Conservation (phyloP, 2,329 filamentous ascomycete genomes). For the Dactylella cylindrospora region DNA sequence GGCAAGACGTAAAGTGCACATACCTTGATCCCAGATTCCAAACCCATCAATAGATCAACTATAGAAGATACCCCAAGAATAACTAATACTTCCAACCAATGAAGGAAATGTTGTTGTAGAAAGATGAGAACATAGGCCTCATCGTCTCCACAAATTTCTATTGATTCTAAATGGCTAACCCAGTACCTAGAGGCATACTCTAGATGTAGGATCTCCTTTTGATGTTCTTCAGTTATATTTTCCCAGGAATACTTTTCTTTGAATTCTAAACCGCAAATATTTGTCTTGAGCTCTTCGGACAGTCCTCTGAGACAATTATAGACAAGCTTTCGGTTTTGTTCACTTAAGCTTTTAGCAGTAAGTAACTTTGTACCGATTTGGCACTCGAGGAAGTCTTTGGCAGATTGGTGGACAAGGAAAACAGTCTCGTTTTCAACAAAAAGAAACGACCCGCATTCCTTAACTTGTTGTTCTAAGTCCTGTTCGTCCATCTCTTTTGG, state of each 20-base stretch:
- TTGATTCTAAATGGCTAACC: neutral
- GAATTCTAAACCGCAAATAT: conserved; percentile 1
- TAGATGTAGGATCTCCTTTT: neutral
- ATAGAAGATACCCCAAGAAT: neutral
- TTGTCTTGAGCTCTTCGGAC: neutral
- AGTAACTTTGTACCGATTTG: neutral
- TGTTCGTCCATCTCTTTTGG: neutral
- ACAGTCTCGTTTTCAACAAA: neutral
- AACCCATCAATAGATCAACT: neutral
- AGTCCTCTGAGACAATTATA: too few relatives aligned
- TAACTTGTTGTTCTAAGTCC: conserved; percentile 2
- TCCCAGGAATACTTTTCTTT: neutral
- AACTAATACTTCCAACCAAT: conserved; percentile 4
- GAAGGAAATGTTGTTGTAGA: neutral
- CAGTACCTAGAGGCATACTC: conserved; percentile 2
- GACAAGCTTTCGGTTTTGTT: too few relatives aligned
- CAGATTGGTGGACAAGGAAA: conserved; percentile 18
- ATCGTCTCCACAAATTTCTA: neutral
- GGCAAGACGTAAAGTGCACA: neutral
- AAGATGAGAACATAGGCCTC: neutral
- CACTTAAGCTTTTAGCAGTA: too few relatives aligned
- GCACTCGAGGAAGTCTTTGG: conserved; percentile 7
- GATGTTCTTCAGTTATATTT: neutral
- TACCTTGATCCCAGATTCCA: neutral
- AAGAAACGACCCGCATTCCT: conserved; percentile 12